Percentiles rank a stretch among this genome's conserved stretches.
phyloP scores from a whole-genome alignment of 352 stramenopile species.

The Phytophthora idaei region DNA sequence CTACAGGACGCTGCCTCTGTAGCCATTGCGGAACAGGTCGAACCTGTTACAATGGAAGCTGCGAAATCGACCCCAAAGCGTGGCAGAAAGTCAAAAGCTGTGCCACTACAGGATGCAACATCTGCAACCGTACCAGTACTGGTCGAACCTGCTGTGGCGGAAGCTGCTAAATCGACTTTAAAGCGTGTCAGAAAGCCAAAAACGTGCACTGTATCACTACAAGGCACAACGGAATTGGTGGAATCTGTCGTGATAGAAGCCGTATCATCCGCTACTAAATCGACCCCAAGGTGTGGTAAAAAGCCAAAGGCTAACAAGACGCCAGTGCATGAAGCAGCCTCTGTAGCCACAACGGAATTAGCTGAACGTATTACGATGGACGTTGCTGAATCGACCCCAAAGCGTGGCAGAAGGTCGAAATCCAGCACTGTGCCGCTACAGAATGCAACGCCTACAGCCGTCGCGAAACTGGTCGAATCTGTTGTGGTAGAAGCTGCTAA shows the following conservation, averaged over 20 bases:
- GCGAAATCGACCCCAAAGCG: too few relatives aligned
- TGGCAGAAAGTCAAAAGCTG: too few relatives aligned
- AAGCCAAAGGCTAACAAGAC: neutral
- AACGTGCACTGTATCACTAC: neutral
- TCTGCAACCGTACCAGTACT: too few relatives aligned
- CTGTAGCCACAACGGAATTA: neutral
- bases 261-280: neutral
- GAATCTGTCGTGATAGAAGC: neutral
- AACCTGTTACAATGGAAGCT: too few relatives aligned
- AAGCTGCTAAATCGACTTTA: neutral
- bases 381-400: neutral
- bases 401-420: neutral
- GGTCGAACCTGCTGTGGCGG: neutral
- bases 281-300: neutral
- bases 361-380: neutral
- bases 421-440: neutral
- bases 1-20: neutral
- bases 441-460: neutral
- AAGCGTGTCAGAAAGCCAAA: neutral
- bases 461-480: neutral
- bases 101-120: too few relatives aligned
- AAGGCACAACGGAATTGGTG: neutral
- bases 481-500: neutral
- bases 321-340: neutral
- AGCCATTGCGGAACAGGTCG: too few relatives aligned